These are phyloP conservation scores for Helminthosporium solani DNA, from an alignment of 2,329 filamentous ascomycete genomes.

Conservation along the genomic window DNA sequence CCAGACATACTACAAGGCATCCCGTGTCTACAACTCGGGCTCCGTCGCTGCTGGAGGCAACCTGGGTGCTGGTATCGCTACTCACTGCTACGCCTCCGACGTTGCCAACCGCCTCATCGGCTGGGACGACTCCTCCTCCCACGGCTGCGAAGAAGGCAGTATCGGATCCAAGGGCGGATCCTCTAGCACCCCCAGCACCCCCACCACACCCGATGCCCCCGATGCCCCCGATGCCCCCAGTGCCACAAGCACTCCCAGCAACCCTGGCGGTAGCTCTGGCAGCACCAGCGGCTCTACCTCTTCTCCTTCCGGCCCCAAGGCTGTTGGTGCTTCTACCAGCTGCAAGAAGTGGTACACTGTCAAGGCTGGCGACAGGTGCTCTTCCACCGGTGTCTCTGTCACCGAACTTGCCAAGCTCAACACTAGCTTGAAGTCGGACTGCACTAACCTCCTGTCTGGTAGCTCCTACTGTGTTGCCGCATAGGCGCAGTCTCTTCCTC, in stretches of 20 bases:
- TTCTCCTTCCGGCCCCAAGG: constrained; percentile 7
- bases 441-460: constrained; percentile 41
- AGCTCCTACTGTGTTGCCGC: constrained; percentile 39
- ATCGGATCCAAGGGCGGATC: constrained; percentile 13
- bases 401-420: constrained; percentile 34
- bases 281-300: constrained; percentile 4
- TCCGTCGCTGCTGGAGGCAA: constrained; percentile 38
- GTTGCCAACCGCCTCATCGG: constrained; percentile 52
- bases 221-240: constrained; percentile 2
- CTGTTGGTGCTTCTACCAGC: constrained; percentile 14
- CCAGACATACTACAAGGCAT: constrained; percentile 49
- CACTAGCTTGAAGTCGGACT: constrained; percentile 28
- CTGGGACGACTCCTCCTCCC: constrained; percentile 29
- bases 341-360: constrained; percentile 39
- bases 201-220: constrained; percentile 2
- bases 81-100: constrained; percentile 54
- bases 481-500: constrained; percentile 6
- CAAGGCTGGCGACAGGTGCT: constrained; percentile 36
- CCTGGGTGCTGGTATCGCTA: constrained; percentile 45
- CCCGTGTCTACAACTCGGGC: constrained; percentile 56
- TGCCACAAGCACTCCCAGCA: constrained; percentile 4
- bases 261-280: constrained; percentile 16
- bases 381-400: constrained; percentile 29
- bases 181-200: constrained; percentile 4
- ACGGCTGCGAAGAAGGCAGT: constrained; percentile 19